Evolutionary conservation across 179 eudicot genomes (phyloP), one percentile per base, ranked within the genome.

Genomic region (Spergularia azorica): DNA sequence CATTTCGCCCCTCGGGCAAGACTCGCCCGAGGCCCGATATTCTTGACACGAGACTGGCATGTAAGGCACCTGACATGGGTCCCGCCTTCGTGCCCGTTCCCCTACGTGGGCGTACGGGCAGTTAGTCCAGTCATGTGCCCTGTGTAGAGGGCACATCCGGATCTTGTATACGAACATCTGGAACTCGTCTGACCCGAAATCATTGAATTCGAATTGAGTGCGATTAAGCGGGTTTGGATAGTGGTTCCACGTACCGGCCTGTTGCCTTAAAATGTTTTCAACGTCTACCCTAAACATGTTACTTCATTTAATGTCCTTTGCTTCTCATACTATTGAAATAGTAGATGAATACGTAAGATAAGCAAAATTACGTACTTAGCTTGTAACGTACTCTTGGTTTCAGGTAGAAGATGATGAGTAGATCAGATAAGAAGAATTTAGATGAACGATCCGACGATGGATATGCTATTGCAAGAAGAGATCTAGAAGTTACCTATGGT

Each of bases 41-140:
- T 87, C 81, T 0, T 80, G 77, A 79, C 87, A 87, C 3, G 83
- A 43, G 0, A 80, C 13, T 6, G 81, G 83, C 51, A 59, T 72
- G 63, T 87, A 87, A 13, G 62, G 63, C 73, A 58, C 43, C 32
- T 41, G 56, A 38, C 73, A 71, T 0, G 83, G 89, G 79, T 87
- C 86, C 15, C 87, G 73, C 52, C 87, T 71, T 61, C 83, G 56
- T 9, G 87, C 87, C 62, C 71, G 82, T 63, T 84, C 89, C 0
- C 83, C 84, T 1, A 36, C 52, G 72, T 87, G 89, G n/a, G 83
- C 80, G 10, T 70, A 87, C 6, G 89, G 87, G 64, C 86, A 87
- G 13, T 59, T 38, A 14, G 83, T 80, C 87, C 87, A 87, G 54
- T 84, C 87, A 52, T 87, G 87, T 67, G 79, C 18, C 41, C 76